phyloP scores from a whole-genome alignment of 345 rosid species.

The Cardamine occulta region DNA sequence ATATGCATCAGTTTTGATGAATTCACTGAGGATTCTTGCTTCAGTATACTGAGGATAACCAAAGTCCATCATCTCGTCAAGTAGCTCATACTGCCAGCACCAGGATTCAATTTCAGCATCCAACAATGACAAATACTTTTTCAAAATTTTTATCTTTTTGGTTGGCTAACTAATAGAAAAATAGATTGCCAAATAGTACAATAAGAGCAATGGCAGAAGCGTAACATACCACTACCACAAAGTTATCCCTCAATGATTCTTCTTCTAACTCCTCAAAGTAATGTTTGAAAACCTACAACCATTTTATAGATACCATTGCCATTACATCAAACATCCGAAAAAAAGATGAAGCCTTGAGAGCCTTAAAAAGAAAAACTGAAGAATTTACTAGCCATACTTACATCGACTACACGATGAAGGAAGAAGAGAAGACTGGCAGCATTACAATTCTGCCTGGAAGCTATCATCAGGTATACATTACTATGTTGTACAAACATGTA shows the following conservation, averaged over 20 bases:
- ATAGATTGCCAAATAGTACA: not conserved
- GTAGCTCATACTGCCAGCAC: constrained; percentile 85
- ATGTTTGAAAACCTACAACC: constrained; percentile 69
- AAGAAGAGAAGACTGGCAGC: constrained; percentile 70
- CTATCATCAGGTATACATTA: constrained; percentile 68
- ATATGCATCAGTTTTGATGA: constrained; percentile 97
- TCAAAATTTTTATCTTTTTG: not conserved
- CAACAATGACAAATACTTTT: not conserved
- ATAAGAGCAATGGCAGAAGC: constrained; percentile 10
- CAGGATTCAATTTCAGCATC: constrained; percentile 33
- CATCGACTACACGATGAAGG: constrained; percentile 69
- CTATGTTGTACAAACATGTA: constrained; percentile 77
- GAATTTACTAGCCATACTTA: constrained; percentile 35
- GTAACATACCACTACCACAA: constrained; percentile 75
- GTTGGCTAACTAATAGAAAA: not conserved
- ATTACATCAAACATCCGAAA: not conserved
- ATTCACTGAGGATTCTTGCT: constrained; percentile 90
- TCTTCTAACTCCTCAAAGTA: constrained; percentile 83
- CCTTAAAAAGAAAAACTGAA: not conserved
- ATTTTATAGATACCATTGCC: not conserved
- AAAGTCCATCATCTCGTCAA: constrained; percentile 99
- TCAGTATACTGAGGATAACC: constrained; percentile 96
- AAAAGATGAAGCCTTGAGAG: not conserved
- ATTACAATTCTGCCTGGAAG: constrained; percentile 75
- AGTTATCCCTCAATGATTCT: constrained; percentile 80